Evolutionary conservation across 164 flowering plant genomes (phyloP).

Genomic region (Piper longum): DNA sequence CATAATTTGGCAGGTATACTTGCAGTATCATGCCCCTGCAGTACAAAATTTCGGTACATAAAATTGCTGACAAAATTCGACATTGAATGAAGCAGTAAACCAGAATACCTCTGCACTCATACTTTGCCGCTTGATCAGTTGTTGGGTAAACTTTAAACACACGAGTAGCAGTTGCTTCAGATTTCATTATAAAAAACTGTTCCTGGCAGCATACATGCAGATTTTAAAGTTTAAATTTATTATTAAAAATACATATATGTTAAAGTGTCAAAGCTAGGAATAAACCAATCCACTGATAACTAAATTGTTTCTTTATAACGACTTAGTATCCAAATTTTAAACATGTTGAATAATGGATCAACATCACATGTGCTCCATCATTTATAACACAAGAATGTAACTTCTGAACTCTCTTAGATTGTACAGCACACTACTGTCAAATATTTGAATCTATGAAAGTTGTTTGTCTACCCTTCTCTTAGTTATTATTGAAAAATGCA

Average conservation of each 20-base stretch:
- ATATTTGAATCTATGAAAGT: no score
- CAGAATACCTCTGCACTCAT: conserved; percentile 50
- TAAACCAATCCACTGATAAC: no score
- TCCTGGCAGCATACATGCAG: conserved; percentile 36
- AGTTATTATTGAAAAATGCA: neutral
- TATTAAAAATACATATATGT: neutral
- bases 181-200: conserved; percentile 76
- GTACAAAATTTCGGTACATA: neutral
- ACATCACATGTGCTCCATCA: no score
- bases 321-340: no score
- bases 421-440: no score
- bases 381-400: no score
- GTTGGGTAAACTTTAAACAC: conserved; percentile 60
- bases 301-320: no score
- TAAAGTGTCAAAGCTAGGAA: neutral
- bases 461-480: no score
- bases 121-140: conserved; percentile 69
- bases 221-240: neutral
- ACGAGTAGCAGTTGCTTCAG: conserved; percentile 37
- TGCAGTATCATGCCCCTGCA: neutral
- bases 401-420: no score
- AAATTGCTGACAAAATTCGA: no score
- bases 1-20: no score
- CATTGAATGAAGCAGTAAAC: neutral
- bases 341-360: no score